Percentiles rank a stretch among this genome's conserved stretches.
These are phyloP conservation scores for Scutellaria barbata DNA, from an alignment of 257 asterid species.

Conservation along the genomic window DNA sequence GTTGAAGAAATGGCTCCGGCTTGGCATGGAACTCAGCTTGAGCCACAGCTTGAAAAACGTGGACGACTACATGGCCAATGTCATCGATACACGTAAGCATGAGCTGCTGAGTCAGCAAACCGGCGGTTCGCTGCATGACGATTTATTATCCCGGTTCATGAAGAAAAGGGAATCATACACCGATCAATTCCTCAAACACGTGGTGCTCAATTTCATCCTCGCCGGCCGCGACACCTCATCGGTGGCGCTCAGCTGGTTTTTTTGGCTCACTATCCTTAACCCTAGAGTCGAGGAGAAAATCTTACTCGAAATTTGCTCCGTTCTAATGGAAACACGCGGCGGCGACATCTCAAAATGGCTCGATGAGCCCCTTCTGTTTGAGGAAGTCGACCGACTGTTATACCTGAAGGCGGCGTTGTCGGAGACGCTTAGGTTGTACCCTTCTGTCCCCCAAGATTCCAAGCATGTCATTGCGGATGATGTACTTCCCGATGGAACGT, in stretches of 20 bases:
- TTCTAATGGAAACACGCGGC: slow-evolving; percentile 41
- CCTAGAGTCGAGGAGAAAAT: slow-evolving; percentile 64
- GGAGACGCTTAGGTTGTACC: slow-evolving; percentile 64
- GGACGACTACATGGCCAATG: slow-evolving; percentile 45
- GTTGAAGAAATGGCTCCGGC: slow-evolving; percentile 48
- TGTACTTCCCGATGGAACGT: slow-evolving; percentile 60
- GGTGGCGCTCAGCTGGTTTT: slow-evolving; percentile 75
- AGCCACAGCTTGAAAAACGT: slow-evolving; percentile 41
- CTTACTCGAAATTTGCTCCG: slow-evolving; percentile 36
- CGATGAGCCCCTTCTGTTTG: slow-evolving; percentile 50
- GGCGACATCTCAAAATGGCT: slow-evolving; percentile 39
- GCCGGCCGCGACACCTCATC: slow-evolving; percentile 86
- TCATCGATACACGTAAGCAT: slow-evolving; percentile 43
- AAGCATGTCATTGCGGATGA: slow-evolving; percentile 63
- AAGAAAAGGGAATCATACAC: slow-evolving; percentile 44
- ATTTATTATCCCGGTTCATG: slow-evolving; percentile 48
- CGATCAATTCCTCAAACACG: slow-evolving; percentile 59
- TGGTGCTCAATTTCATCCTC: slow-evolving; percentile 68
- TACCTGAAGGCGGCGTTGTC: slow-evolving; percentile 70
- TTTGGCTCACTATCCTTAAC: slow-evolving; percentile 52
- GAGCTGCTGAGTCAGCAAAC: slow-evolving; percentile 33
- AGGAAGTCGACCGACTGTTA: slow-evolving; percentile 59
- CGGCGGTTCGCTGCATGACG: slow-evolving; percentile 43
- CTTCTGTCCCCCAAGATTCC: slow-evolving; percentile 72
- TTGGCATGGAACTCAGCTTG: slow-evolving; percentile 46